Base-by-base conservation (phyloP, 306 rosid genomes). In the Hippophae tibetana region DNA sequence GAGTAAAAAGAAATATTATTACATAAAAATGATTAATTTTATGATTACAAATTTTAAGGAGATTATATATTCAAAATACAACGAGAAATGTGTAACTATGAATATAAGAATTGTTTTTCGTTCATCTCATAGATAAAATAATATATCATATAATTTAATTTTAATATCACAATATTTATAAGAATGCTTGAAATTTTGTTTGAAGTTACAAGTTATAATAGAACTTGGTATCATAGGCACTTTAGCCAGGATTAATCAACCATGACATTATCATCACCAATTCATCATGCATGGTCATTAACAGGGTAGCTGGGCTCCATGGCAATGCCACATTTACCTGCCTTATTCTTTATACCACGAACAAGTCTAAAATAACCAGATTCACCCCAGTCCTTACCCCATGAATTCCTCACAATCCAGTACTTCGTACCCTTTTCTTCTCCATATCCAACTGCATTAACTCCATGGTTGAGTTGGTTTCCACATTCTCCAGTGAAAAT, bases 321-420 rank as follows among this genome's bases (percentile, higher is more conserved):
- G 63, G 87, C 81, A 76, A 85, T 85, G 65, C 96, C 89, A 47
- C 96, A 79, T 62, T 48, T 50, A 54, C 94, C 96, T 56, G 43
- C 44, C 69, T 64, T 75, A 43, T 79, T 67, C n/a, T 0, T 12
- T 1, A 57, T 41, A 56, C 63, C 82, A 18, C 81, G 67, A 54
- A 38, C 51, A 63, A 85, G 69, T 69, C 66, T 90, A 41, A 81
- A 42, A 46, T 83, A 83, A 50, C 96, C 89, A 38, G 85, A 71
- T 73, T 81, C 87, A 13, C 95, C 93, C 90, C 95, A 76, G 12
- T 56, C 72, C 18, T 56, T 5, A 13, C 85, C 85, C 97, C 86
- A 90, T 56, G 96, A 87, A 56, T 79, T 87, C 75, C 79, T 87
- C 72, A 85, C 87, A 47, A 83, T 45, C 87, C 98, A 85, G 61